Conservation (phyloP, 2,329 filamentous ascomycete genomes). For the Cyclaneusma minus region DNA sequence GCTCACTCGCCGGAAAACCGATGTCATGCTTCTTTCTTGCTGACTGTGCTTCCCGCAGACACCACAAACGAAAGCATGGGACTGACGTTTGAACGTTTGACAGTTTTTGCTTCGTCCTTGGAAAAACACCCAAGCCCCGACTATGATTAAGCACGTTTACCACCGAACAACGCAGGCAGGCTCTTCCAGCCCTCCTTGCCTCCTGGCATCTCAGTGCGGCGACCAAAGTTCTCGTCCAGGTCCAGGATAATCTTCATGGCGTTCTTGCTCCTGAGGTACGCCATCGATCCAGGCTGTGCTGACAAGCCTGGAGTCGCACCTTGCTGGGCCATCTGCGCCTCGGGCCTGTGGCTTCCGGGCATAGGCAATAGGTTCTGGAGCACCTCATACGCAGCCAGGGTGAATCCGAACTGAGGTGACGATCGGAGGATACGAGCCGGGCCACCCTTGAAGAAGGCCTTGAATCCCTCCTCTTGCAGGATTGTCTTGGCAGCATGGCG, state of each 20-base stretch:
- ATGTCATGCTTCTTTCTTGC: no score
- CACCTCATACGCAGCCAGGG: conserved; percentile 86
- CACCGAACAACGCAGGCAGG: conserved; percentile 15
- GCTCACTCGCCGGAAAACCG: no score
- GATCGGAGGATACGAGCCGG: conserved; percentile 89
- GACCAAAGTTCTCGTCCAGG: conserved; percentile 83
- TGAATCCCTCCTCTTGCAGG: conserved; percentile 80
- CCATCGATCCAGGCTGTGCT: conserved; percentile 21
- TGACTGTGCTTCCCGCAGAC: no score
- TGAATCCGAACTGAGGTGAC: conserved; percentile 96
- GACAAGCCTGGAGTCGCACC: conserved; percentile 29
- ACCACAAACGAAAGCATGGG: no score
- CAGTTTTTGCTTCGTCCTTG: no score
- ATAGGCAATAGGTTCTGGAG: conserved; percentile 68
- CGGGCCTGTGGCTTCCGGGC: conserved; percentile 46
- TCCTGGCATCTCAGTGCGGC: conserved; percentile 13
- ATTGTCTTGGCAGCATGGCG: conserved; percentile 76
- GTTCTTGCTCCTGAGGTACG: conserved; percentile 65
- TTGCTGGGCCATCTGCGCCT: conserved; percentile 28
- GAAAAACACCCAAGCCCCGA: neutral
- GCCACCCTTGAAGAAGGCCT: conserved; percentile 96
- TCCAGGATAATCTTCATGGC: conserved; percentile 92
- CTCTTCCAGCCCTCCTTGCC: conserved; percentile 14
- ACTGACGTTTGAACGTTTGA: no score
- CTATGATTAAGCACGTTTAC: conserved; percentile 1